Evolutionary conservation across 257 asterid genomes (phyloP).

Genomic region (Ajuga chamaepitys): DNA sequence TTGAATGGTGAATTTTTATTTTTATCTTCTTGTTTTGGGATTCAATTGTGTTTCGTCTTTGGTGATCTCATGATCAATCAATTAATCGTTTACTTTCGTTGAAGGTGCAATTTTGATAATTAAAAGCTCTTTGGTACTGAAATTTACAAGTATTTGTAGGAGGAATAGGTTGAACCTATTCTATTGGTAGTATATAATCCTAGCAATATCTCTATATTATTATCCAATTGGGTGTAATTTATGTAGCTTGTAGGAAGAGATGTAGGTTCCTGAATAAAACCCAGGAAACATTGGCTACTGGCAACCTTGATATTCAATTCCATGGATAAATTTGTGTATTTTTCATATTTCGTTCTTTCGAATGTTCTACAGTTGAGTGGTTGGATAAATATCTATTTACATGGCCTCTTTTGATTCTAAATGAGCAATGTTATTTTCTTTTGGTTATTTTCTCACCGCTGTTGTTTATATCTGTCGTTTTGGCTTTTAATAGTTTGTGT

Average conservation of each 20-base stretch:
- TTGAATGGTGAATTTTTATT: constrained; percentile 20
- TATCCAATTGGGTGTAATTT: constrained; percentile 11
- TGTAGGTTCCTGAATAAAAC: constrained; percentile 20
- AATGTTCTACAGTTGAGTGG: neutral
- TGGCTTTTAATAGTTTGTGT: neutral
- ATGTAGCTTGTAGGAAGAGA: constrained; percentile 18
- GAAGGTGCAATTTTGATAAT: constrained; percentile 23
- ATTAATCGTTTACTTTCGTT: constrained; percentile 9
- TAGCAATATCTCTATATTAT: neutral
- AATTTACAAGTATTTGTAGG: constrained; percentile 10
- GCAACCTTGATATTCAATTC: constrained; percentile 1
- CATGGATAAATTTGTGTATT: neutral
- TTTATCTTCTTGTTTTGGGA: neutral
- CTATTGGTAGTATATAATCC: neutral
- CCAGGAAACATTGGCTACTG: constrained; percentile 21
- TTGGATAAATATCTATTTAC: neutral
- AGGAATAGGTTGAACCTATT: neutral
- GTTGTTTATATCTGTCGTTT: neutral
- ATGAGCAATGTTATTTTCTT: neutral
- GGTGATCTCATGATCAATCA: constrained; percentile 15
- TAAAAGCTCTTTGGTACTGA: constrained; percentile 8
- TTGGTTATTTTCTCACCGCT: neutral
- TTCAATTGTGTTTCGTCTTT: neutral
- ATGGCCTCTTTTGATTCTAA: neutral
- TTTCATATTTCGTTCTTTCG: neutral